phyloP scores from a whole-genome alignment of 768 basidiomycete species.

The Rhizopogon salebrosus region DNA sequence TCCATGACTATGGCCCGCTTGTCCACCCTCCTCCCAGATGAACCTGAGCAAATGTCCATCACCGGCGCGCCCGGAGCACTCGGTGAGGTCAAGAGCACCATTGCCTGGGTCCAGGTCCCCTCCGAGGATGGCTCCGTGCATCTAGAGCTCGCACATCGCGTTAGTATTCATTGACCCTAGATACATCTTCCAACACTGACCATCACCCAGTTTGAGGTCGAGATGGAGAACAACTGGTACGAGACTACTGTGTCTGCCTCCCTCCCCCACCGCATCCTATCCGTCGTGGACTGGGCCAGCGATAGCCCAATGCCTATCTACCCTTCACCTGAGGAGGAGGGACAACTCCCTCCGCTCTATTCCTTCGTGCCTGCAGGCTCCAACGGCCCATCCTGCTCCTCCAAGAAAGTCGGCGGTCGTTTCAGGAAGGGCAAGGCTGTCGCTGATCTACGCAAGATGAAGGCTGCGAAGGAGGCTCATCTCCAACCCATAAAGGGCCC shows the following conservation, averaged over 20 bases:
- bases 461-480: conserved; percentile 13
- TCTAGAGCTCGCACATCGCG: conserved; percentile 62
- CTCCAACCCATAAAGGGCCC: not conserved
- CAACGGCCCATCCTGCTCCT: conserved; percentile 13
- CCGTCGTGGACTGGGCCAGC: conserved; percentile 93
- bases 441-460: conserved; percentile 7
- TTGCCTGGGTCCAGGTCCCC: conserved; percentile 83
- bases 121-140: conserved; percentile 49
- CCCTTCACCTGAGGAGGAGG: conserved; percentile 27
- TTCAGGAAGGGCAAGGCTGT: conserved; percentile 12
- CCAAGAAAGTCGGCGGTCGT: not conserved
- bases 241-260: conserved; percentile 77
- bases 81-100: conserved; percentile 71
- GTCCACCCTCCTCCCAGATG: conserved; percentile 38
- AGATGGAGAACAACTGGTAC: conserved; percentile 96
- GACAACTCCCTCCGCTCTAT: conserved; percentile 18
- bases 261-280: conserved; percentile 74
- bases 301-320: conserved; percentile 53
- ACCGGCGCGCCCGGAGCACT: conserved; percentile 71
- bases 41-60: conserved; percentile 30
- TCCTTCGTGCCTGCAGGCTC: conserved; percentile 20
- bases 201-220: conserved; percentile 67
- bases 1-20: conserved; percentile 42
- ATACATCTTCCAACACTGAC: not conserved
- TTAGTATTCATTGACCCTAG: conserved; percentile 7